Percentiles rank a stretch among this genome's conserved stretches.
phyloP scores from a whole-genome alignment of 352 stramenopile genomes.

The Globisporangium middletonii region DNA sequence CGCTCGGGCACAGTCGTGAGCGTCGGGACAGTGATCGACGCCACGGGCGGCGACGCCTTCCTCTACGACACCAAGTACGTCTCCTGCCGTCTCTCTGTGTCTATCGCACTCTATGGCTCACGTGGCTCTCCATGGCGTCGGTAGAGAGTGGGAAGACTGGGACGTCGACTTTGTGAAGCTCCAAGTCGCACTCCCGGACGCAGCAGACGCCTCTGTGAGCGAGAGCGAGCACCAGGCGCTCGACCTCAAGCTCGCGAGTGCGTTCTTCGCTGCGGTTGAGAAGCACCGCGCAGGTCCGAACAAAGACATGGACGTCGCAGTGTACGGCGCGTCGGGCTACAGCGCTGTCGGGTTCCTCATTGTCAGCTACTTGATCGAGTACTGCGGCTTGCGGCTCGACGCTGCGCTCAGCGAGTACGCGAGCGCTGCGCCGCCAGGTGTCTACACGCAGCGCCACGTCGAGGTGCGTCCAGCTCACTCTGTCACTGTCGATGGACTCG shows the following conservation, averaged over 20 bases:
- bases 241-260: conserved; percentile 47
- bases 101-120: neutral
- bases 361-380: conserved; percentile 72
- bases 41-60: conserved; percentile 59
- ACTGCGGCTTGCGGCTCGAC: conserved; percentile 53
- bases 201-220: neutral
- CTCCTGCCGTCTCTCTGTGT: neutral
- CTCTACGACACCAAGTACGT: conserved; percentile 73
- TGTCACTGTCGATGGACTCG: neutral
- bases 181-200: conserved; percentile 26
- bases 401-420: conserved; percentile 65
- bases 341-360: conserved; percentile 74
- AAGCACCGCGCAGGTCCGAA: conserved; percentile 53
- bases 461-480: conserved; percentile 29
- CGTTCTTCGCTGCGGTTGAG: conserved; percentile 53
- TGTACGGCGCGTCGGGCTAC: conserved; percentile 58
- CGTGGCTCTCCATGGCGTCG: neutral
- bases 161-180: conserved; percentile 83
- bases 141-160: conserved; percentile 85
- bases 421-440: conserved; percentile 37
- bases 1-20: conserved; percentile 56
- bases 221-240: conserved; percentile 27
- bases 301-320: conserved; percentile 75
- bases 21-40: conserved; percentile 75
- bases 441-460: conserved; percentile 63